A percentile compares a stretch with the other conserved stretches of the same genome.
Evolutionary conservation across 768 basidiomycete species (phyloP).

Genomic region (Gloeophyllum trabeum): DNA sequence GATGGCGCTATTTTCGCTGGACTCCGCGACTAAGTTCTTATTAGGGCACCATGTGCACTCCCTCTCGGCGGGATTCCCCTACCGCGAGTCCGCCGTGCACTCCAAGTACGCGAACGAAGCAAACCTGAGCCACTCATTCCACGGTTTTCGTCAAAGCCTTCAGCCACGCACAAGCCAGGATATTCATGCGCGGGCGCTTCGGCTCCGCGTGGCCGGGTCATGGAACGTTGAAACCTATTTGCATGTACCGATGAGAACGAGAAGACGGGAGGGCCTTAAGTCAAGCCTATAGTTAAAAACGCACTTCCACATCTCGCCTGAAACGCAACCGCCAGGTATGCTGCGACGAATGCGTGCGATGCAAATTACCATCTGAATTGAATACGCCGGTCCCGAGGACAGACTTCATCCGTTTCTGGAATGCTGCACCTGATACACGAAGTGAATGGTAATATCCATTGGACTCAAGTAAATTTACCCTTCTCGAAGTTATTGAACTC

Average conservation of each 20-base stretch:
- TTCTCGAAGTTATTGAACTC: conserved; percentile 32
- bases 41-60: conserved; percentile 17
- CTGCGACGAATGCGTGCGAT: not conserved
- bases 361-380: conserved; percentile 35
- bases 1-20: conserved; percentile 16
- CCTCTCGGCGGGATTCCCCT: conserved; percentile 13
- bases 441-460: conserved; percentile 12
- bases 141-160: conserved; percentile 32
- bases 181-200: conserved; percentile 20
- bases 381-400: conserved; percentile 44
- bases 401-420: conserved; percentile 16
- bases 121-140: too few species aligned
- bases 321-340: not conserved
- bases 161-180: conserved; percentile 19
- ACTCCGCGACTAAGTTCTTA: conserved; percentile 20
- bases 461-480: conserved; percentile 23
- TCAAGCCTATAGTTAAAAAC: conserved; percentile 1
- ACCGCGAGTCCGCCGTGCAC: conserved; percentile 1
- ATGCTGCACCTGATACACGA: too few species aligned
- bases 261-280: not conserved
- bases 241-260: not conserved
- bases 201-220: conserved; percentile 26
- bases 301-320: conserved; percentile 20
- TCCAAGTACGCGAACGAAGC: conserved; percentile 22
- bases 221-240: conserved; percentile 19